Base-by-base conservation (phyloP, 2,329 filamentous ascomycete species). In the Akanthomyces dipterigenus region DNA sequence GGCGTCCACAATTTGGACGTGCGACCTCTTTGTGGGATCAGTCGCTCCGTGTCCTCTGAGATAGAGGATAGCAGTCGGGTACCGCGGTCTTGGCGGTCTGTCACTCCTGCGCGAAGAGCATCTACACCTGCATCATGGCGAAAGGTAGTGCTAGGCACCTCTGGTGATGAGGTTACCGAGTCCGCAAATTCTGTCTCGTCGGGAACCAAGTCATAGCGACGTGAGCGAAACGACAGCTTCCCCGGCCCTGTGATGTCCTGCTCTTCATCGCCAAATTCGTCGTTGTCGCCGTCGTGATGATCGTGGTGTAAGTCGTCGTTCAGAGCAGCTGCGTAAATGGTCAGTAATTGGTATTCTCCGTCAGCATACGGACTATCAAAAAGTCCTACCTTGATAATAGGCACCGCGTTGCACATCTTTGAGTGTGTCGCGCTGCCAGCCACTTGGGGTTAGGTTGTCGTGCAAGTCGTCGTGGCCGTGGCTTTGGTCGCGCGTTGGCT, bases 1-100 rank as follows among this genome's bases (percentile, higher is more conserved):
- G 65, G 64, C 14, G 65, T 64, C 67, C 67, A 68, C 60, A 67
- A 18, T 51, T 34, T 43, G 1, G 34, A 18, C 11, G 24, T 49
- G 16, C 28, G 12, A 4, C 14, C 26, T 3, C 12, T 43, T n/a
- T 34, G 45, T 6, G 24, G 24, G 2, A 51, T 31, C 3, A 36
- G 26, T 11, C 18, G 36, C 24, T 51, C 46, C 14, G 22, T 40
- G 14, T 51, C 46, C 5, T 42, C n/a, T 5, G 46, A 24, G 2
- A n/a, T 16, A n/a, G 20, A 42, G n/a, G 46, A n/a, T 8, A 36
- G 24, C 22, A 24, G 56, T n/a, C 51, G 45, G 6, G 34, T 34
- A 18, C 11, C 5, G 22, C 42, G 34, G 24, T 34, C 36, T 34
- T 18, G 28, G 46, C 46, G 45, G 12, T 51, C 46, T 5, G 36